Evolutionary conservation across 768 basidiomycete genomes (phyloP).

Genomic region (Neoboletus magnificus): DNA sequence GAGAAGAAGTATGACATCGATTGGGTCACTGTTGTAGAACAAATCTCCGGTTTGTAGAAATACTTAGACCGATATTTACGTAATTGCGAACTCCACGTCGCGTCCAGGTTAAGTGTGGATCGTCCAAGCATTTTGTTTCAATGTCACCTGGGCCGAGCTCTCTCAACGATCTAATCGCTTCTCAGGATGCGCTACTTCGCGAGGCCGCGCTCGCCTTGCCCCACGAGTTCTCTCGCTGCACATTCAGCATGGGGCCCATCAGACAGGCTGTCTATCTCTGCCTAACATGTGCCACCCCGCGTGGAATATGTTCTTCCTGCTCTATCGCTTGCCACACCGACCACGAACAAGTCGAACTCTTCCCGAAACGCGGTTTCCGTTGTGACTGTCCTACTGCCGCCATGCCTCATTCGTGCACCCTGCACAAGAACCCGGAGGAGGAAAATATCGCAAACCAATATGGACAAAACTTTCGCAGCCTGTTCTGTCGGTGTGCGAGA

Average conservation of each 20-base stretch:
- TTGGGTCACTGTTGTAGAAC: too few species aligned
- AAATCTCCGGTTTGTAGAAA: too few species aligned
- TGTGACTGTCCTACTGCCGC: conserved; percentile 80
- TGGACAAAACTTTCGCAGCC: conserved; percentile 66
- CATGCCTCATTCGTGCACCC: conserved; percentile 57
- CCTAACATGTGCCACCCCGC: conserved; percentile 61
- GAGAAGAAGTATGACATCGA: too few species aligned
- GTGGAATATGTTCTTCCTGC: conserved; percentile 79
- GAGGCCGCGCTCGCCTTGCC: conserved; percentile 52
- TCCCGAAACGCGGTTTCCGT: conserved; percentile 78
- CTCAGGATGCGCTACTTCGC: conserved; percentile 29
- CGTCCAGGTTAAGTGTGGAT: too few species aligned
- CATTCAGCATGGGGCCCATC: conserved; percentile 55
- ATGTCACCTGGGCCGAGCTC: conserved; percentile 32
- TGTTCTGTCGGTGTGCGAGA: conserved; percentile 74
- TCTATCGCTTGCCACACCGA: conserved; percentile 84
- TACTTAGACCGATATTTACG: too few species aligned
- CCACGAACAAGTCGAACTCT: conserved; percentile 84
- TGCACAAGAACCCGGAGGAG: conserved; percentile 53
- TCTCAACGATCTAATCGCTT: conserved; percentile 26
- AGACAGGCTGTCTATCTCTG: conserved; percentile 84
- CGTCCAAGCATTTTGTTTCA: too few species aligned
- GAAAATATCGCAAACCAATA: conserved; percentile 62
- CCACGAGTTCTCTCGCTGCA: conserved; percentile 62
- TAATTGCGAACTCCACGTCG: too few species aligned